Base-by-base conservation (phyloP, 306 rosid genomes). In the Macrotyloma uniflorum region DNA sequence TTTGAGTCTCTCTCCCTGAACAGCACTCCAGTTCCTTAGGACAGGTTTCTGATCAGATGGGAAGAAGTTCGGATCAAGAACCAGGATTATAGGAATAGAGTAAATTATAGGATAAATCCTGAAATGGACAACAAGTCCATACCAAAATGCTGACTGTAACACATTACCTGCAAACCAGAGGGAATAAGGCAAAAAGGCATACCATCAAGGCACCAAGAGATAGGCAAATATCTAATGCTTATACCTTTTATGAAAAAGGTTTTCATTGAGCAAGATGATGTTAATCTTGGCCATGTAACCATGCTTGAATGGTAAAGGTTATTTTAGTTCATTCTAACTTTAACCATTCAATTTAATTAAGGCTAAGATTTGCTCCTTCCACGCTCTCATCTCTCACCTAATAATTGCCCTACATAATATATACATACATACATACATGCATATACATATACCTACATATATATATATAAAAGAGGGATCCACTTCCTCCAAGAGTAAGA, bases 121-220 rank as follows among this genome's bases (percentile, higher is more conserved):
- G 76, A 95, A 92, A 88, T 92, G 98, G 82, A 95, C 98, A 70
- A 88, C 82, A 79, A 95, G 93, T 75, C 99, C 98, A 66, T 88
- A 95, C 97, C 99, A 95, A 80, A 93, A 80, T 80, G 99, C 99
- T 76, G 99, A 90, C 84, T 95, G 99, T 36, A 87, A 69, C 90
- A 89, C 83, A 45, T 83, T 68, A 65, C 98, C 99, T 95, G 98
- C 79, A 83, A 78, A 53, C 46, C 78, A 80, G 35, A 71, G 64
- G 73, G 26, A 40, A 72, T 66, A 76, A 55, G 76, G 64, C 49
- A 54, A 75, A 7, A 67, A 74, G 15, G 11, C 59, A 80, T 35
- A 76, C 61, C 42, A 72, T 67, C 76, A 80, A 72, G 50, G 72
- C 66, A 62, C 12, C 61, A 49, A 65, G 59, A 75, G 66, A 73